phyloP scores from a whole-genome alignment of 495 filamentous ascomycete genomes.

The Hypoxylon trugodes region DNA sequence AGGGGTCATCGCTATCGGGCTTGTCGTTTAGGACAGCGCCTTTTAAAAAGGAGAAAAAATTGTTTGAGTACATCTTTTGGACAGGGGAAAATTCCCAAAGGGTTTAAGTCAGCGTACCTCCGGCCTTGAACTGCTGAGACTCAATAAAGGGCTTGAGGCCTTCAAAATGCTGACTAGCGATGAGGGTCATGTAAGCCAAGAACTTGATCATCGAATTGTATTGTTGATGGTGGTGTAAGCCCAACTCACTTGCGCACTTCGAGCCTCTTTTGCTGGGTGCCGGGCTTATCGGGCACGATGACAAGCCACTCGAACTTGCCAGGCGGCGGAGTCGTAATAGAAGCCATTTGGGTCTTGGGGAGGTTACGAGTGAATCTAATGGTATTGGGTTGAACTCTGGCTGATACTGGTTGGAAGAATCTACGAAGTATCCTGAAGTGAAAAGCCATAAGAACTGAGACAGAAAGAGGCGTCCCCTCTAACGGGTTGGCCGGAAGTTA shows the following conservation, averaged over 20 bases:
- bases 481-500: not conserved
- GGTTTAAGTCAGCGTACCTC: constrained; percentile 54
- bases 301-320: constrained; percentile 82
- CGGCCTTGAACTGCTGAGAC: constrained; percentile 60
- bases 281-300: constrained; percentile 79
- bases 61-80: not conserved
- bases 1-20: constrained; percentile 67
- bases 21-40: constrained; percentile 76
- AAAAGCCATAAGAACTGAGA: constrained; percentile 14
- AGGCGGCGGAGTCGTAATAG: constrained; percentile 35
- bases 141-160: constrained; percentile 55
- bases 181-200: constrained; percentile 23
- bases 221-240: not conserved
- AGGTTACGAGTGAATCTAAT: constrained; percentile 23
- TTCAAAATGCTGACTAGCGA: constrained; percentile 64
- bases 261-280: constrained; percentile 70
- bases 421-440: constrained; percentile 12
- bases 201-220: not conserved
- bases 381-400: constrained; percentile 21
- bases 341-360: constrained; percentile 51
- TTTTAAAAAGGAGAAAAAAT: constrained; percentile 37
- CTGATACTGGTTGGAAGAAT: constrained; percentile 26
- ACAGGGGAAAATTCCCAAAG: not conserved
- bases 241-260: constrained; percentile 74
- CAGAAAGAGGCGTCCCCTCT: not conserved